phyloP scores from a whole-genome alignment of 1,284 basidiomycete genomes.

The Puccinia horiana region DNA sequence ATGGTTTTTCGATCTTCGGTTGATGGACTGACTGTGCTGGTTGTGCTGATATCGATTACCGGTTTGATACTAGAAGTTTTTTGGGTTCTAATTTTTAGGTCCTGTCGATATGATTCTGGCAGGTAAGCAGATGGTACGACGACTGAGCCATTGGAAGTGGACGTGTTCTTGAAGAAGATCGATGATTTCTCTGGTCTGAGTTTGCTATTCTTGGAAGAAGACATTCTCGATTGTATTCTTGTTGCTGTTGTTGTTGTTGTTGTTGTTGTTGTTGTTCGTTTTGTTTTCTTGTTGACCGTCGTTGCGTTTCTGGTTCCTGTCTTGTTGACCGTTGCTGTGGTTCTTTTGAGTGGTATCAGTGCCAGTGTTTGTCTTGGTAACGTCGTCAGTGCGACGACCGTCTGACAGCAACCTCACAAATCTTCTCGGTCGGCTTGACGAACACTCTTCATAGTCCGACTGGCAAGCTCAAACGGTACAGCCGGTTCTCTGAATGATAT shows the following conservation, averaged over 20 bases:
- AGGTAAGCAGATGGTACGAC: not conserved
- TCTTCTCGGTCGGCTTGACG: too few species aligned
- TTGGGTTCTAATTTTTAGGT: not conserved
- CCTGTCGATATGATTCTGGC: conserved; percentile 2
- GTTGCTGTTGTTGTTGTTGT: not conserved
- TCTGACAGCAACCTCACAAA: too few species aligned
- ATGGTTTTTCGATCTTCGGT: not conserved
- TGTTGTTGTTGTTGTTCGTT: not conserved
- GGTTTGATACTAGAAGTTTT: not conserved
- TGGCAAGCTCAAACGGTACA: too few species aligned
- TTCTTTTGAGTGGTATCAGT: not conserved
- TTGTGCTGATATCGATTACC: not conserved
- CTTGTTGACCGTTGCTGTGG: not conserved
- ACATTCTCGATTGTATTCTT: not conserved
- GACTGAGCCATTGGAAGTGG: not conserved
- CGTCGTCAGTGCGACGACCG: too few species aligned
- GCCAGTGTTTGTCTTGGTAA: too few species aligned
- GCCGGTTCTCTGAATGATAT: too few species aligned
- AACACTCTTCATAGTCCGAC: too few species aligned
- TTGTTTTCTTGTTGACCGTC: not conserved
- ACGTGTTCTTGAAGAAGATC: not conserved
- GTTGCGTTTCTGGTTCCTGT: not conserved
- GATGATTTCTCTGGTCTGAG: not conserved
- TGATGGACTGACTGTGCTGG: not conserved
- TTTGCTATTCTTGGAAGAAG: not conserved